Evolutionary conservation across 2,329 filamentous ascomycete species (phyloP), one percentile per base, ranked within the genome.

Genomic region (Pseudogymnoascus sp.): DNA sequence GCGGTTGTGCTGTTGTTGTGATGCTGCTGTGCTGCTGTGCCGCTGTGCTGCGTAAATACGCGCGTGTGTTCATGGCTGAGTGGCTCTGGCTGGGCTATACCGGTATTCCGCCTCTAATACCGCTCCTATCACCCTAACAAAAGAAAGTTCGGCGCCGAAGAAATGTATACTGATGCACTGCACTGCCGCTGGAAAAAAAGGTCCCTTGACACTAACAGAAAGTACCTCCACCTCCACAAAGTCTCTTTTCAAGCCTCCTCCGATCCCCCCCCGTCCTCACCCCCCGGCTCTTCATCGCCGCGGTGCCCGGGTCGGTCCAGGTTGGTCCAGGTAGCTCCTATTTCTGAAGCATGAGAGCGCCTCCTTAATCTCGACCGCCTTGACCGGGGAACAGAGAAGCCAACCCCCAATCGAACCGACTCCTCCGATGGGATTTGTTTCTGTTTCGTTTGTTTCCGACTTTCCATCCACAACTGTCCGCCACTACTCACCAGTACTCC

Each of bases 211-310:
- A 8, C 4, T n/a, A 12, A 35, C 33, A 35, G 9, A n/a, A 38
- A n/a, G 14, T 52, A 52, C 43, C 43, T 52, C 23, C 9, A 14
- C 43, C 43, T 52, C 23, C 9, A 14, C 43, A 52, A 52, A 31
- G 43, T 52, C 43, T 52, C 43, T 52, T 45, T 52, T 52, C 43
- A 52, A 52, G 43, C 43, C 43, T 28, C 43, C 43, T 31, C 23
- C 23, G 18, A 12, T 45, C 12, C 9, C 41, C 11, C 40, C 18
- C 12, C 7, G 28, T 31, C 28, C 28, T 8, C 18, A 21, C 18
- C 14, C 45, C 45, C 45, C 45, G 43, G 43, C 43, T 49, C 43
- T 49, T 49, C 43, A 28, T 49, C 23, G 4, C 43, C 23, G 9
- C 25, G 25, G 25, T 16, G 31, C 45, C 25, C 8, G 31, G 45